Evolutionary conservation across 1,284 basidiomycete species (phyloP).

Genomic region (Peniophora sp.): DNA sequence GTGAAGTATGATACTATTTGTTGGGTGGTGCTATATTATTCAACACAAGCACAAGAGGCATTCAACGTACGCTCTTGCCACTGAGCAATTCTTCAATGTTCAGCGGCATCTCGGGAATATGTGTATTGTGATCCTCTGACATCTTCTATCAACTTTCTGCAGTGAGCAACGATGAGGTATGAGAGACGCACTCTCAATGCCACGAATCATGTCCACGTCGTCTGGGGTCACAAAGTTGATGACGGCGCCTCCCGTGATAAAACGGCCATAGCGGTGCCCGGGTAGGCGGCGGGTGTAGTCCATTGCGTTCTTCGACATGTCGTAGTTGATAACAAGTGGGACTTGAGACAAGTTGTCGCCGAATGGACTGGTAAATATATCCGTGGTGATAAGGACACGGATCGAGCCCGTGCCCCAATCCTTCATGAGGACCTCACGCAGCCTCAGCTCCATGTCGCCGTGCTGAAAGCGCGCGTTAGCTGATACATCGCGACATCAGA

Average conservation of each 20-base stretch:
- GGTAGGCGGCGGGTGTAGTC: slow-evolving; percentile 97
- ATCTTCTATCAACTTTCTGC: not conserved
- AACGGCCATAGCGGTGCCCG: slow-evolving; percentile 93
- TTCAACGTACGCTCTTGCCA: too few relatives aligned
- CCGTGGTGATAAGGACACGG: slow-evolving; percentile 92
- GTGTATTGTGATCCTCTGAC: slow-evolving; percentile 85
- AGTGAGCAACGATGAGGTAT: slow-evolving; percentile 1
- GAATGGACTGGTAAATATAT: slow-evolving; percentile 86
- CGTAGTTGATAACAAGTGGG: slow-evolving; percentile 92
- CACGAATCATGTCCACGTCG: slow-evolving; percentile 90
- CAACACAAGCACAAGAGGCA: too few relatives aligned
- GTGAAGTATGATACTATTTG: too few relatives aligned
- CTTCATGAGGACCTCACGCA: slow-evolving; percentile 94
- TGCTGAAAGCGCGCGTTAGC: slow-evolving; percentile 38
- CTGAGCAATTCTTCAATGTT: too few relatives aligned
- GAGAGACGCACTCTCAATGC: slow-evolving; percentile 80
- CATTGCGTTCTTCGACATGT: slow-evolving; percentile 81
- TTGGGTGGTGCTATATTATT: too few relatives aligned
- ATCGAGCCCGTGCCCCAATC: slow-evolving; percentile 95
- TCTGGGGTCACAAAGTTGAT: slow-evolving; percentile 92
- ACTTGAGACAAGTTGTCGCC: slow-evolving; percentile 95
- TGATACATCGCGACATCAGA: slow-evolving; percentile 4
- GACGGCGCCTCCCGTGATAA: slow-evolving; percentile 90
- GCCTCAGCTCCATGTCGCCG: slow-evolving; percentile 93
- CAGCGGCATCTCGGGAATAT: slow-evolving; percentile 97